Evolutionary conservation across 257 asterid genomes (phyloP), one percentile per base, ranked within the genome.

Genomic region (Coffea canephora): DNA sequence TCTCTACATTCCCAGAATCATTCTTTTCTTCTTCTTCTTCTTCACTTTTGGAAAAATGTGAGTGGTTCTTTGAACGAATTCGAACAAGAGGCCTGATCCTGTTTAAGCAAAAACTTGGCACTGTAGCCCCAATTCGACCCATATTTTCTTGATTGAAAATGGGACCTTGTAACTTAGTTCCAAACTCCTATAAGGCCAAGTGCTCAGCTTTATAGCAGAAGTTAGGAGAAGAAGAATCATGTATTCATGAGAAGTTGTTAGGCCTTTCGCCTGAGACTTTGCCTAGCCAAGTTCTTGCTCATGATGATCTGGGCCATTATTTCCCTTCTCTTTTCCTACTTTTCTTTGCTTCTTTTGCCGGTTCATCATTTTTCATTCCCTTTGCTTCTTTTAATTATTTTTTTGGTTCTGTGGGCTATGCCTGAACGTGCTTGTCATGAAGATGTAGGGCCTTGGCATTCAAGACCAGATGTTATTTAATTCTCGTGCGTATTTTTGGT

Each of bases 71-170:
- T 76, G 94, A 87, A 46, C 98, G 92, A 69, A 93, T 87, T 69
- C 92, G 87, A 69, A 89, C 91, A 50, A 88, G 85, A 46, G 97
- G 97, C 87, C 93, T 90, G 66, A 93, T 90, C 79, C 91, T 84
- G 77, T 88, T 91, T 61, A 93, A 73, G 93, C 97, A 93, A 73
- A 93, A 87, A 69, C 69, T 89, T 64, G 96, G 97, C 84, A 93
- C 81, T 80, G 86, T 89, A 6, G 90, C 85, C 36, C 88, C 91
- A 16, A 85, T 82, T 84, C 80, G 82, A 3, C 87, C 94, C 96
- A 76, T 76, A 43, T 86, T 90, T 69, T 75, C 66, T 71, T 72
- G 48, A 48, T 73, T 34, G 55, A 27, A 73, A 73, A 74, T 74
- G 55, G 78, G 78, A 75, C 69, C 69, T 57, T 15, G 36, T 34